These are phyloP conservation scores for Metschnikowia anglica DNA, from an alignment of 805 yeast species.

Conservation along the genomic window DNA sequence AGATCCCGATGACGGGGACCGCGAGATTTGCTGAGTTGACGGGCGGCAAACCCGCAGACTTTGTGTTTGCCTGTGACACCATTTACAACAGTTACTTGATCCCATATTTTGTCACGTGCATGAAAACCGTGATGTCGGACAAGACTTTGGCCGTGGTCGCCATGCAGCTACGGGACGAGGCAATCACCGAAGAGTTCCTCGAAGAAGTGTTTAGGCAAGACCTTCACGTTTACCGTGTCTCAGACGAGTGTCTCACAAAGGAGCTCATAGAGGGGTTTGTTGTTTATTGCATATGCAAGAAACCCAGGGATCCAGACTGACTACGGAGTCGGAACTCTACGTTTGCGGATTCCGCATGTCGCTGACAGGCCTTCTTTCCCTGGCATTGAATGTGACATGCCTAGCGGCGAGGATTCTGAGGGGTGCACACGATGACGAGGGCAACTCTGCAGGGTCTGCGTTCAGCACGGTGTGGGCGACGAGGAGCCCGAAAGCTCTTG, in stretches of 20 bases:
- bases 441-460: too few species aligned
- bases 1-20: conserved; percentile 39
- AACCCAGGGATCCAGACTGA: too few species aligned
- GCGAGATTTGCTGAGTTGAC: conserved; percentile 15
- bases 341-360: too few species aligned
- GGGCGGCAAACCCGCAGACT: conserved; percentile 35
- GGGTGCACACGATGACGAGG: too few species aligned
- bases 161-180: conserved; percentile 55
- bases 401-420: too few species aligned
- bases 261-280: conserved; percentile 45
- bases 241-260: conserved; percentile 28
- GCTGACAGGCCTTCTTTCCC: too few species aligned
- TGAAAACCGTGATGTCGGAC: conserved; percentile 34
- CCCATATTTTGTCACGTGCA: conserved; percentile 46
- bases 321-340: too few species aligned
- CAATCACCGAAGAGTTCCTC: conserved; percentile 49
- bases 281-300: conserved; percentile 34
- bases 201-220: conserved; percentile 27
- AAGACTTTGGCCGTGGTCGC: conserved; percentile 38
- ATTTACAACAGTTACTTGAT: conserved; percentile 62
- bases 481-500: too few species aligned
- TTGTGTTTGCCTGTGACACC: conserved; percentile 62
- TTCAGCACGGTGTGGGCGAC: too few species aligned
- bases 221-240: conserved; percentile 38
- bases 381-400: too few species aligned